Evolutionary conservation across 1,284 basidiomycete genomes (phyloP), one percentile per base, ranked within the genome.

Genomic region (Austroboletus niveus): DNA sequence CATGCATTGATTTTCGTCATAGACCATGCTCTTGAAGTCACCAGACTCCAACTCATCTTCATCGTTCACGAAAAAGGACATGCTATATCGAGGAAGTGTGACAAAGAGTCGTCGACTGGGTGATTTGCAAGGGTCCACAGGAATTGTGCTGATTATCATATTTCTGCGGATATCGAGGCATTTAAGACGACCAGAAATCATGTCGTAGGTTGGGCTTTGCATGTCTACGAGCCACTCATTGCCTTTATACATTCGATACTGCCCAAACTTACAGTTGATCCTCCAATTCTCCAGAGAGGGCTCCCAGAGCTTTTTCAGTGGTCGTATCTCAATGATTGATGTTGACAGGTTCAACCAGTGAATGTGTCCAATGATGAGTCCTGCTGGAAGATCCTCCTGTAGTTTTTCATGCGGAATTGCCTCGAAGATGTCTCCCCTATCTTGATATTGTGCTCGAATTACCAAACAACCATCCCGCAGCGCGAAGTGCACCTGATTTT

Each of bases 281-380:
- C 8, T 48, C 66, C 64, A 65, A 10, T 64, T 67, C n/a, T 58
- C 50, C 1, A 47, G 12, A 0, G 56, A 59, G 1, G 32, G 10
- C 14, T 53, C 36, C 72, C 72, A 72, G 2, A 60, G 51, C 2
- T 9, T 48, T 8, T 54, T 41, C 1, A 59, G 31, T 8, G 74
- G 74, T 8, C 75, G 72, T 34, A 78, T 67, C 55, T 75, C 72
- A 1, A 79, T 57, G 6, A 59, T 39, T 0, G 57, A 53, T 0
- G 61, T 65, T 1, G 53, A 31, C 5, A 73, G 42, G 9, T 71
- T 55, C 32, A 78, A 53, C 76, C 76, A 79, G 55, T 77, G 76
- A 6, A 57, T 60, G 44, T 70, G 67, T 10, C 67, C 61, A 1
- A 61, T 29, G 2, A 72, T 53, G 11, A 80, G 59, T 2, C 57